A percentile compares a stretch with the other conserved stretches of the same genome.
Evolutionary conservation across 2,329 filamentous ascomycete genomes (phyloP).

Genomic region (Aspergillus tubingensis): DNA sequence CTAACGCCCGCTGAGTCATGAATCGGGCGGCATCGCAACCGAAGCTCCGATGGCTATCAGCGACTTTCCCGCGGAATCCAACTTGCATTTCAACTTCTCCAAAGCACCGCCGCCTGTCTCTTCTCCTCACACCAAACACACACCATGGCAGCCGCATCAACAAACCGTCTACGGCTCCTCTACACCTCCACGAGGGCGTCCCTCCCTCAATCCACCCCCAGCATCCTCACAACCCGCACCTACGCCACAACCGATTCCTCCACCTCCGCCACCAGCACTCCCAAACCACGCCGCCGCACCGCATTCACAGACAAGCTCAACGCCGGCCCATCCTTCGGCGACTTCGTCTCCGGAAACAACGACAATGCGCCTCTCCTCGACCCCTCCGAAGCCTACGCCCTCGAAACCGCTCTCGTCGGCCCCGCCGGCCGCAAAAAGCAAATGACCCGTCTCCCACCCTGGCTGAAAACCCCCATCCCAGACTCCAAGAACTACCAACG

Average conservation of each 20-base stretch:
- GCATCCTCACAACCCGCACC: conserved; percentile 20
- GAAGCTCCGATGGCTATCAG: conserved; percentile 11
- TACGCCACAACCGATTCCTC: conserved; percentile 45
- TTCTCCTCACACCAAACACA: neutral
- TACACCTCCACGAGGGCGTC: conserved; percentile 28
- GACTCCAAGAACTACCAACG: conserved; percentile 85
- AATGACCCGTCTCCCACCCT: conserved; percentile 77
- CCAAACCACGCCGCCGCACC: conserved; percentile 59
- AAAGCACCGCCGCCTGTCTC: neutral
- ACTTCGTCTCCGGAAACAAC: conserved; percentile 58
- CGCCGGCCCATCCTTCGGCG: conserved; percentile 63
- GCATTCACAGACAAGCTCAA: conserved; percentile 65
- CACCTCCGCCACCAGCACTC: conserved; percentile 42
- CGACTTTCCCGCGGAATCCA: conserved; percentile 34
- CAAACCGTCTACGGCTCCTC: conserved; percentile 35
- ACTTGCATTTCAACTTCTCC: neutral
- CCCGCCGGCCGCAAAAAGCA: conserved; percentile 64
- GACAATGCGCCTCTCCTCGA: conserved; percentile 44
- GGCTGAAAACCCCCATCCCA: conserved; percentile 96
- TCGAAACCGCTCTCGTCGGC: conserved; percentile 63
- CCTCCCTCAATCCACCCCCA: conserved; percentile 16
- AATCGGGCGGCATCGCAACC: conserved; percentile 5
- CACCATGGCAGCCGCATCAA: conserved; percentile 37
- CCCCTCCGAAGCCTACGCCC: conserved; percentile 57
- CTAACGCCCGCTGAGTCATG: neutral